Conservation (phyloP, 164 flowering plant genomes). For the Platanus orientalis region DNA sequence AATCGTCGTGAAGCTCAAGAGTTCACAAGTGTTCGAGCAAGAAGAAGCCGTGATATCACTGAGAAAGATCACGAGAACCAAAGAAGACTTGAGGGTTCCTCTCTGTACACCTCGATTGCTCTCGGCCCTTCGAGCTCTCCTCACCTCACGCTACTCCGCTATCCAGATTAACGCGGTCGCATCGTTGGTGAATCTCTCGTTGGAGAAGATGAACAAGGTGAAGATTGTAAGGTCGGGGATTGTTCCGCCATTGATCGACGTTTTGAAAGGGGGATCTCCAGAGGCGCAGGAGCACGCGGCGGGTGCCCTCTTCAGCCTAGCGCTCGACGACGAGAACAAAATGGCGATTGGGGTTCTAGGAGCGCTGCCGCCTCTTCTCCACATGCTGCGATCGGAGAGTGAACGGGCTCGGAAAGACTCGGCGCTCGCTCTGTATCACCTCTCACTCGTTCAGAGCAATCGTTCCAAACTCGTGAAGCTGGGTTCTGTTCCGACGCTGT, state of each 20-base stretch:
- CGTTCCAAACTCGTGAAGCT: slow-evolving; percentile 70
- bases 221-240: slow-evolving; percentile 80
- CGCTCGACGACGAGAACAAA: slow-evolving; percentile 81
- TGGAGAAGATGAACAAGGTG: slow-evolving; percentile 73
- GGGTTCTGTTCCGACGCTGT: slow-evolving; percentile 50
- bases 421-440: slow-evolving; percentile 80
- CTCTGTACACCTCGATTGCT: slow-evolving; percentile 61
- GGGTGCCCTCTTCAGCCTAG: slow-evolving; percentile 85
- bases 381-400: slow-evolving; percentile 57
- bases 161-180: slow-evolving; percentile 80
- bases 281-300: slow-evolving; percentile 94
- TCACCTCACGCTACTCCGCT: slow-evolving; percentile 41
- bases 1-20: slow-evolving; percentile 36
- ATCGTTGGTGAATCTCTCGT: slow-evolving; percentile 77
- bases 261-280: slow-evolving; percentile 49
- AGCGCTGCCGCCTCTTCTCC: slow-evolving; percentile 71
- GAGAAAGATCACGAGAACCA: slow-evolving; percentile 51
- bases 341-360: slow-evolving; percentile 96
- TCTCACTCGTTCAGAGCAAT: slow-evolving; percentile 65
- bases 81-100: slow-evolving; percentile 41
- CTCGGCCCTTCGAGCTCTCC: slow-evolving; percentile 38
- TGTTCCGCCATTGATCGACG: slow-evolving; percentile 64
- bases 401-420: slow-evolving; percentile 74
- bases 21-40: slow-evolving; percentile 57
- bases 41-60: slow-evolving; percentile 53